Base-by-base conservation (phyloP, 2,329 filamentous ascomycete species). In the Arthrobotrys musiformis region DNA sequence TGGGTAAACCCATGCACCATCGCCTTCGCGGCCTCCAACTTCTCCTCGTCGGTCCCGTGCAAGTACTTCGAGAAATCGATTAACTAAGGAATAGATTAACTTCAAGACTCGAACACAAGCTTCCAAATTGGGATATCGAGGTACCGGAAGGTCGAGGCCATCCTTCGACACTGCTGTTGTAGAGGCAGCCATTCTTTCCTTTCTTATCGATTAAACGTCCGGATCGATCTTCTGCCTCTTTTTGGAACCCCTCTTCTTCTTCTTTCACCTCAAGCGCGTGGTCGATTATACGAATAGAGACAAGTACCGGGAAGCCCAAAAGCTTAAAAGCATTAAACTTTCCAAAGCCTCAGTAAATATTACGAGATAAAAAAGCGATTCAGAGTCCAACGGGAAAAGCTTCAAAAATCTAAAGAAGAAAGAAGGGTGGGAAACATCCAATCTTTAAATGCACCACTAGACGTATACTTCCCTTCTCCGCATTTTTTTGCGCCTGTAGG, bases 1-100 rank as follows among this genome's bases (percentile, higher is more conserved):
- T 88, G 90, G 81, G 93, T 91, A 85, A 97, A 97, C 46, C 92
- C 93, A 64, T 89, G 82, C 11, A 94, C 89, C 80, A 97, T 90
- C 44, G 91, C 89, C 64, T 89, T 84, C 22, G 93, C 93, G 0
- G 92, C 89, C 48, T 87, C 84, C 61, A 87, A 85, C 80, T 90
- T 91, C 79, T 91, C 85, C 8, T 86, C 81, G 0, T 88, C 85
- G 19, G 87, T 86, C 35, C 91, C 91, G 70, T 86, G 84, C 24
- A 92, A 88, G 83, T 94, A 95, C 48, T 86, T 86, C 11, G 88
- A 89, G 82, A 96, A 94, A 86, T 96, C 90, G 82, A 94, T 92
- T 80, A 93, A 87, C 91, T 93, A 62, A 37, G 2, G 33, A 37
- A n/a, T n/a, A n/a, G n/a, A n/a, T n/a, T n/a, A n/a, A n/a, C n/a